These are phyloP conservation scores for Heliamphora pulchella DNA, from an alignment of 179 eudicot species.

Conservation along the genomic window DNA sequence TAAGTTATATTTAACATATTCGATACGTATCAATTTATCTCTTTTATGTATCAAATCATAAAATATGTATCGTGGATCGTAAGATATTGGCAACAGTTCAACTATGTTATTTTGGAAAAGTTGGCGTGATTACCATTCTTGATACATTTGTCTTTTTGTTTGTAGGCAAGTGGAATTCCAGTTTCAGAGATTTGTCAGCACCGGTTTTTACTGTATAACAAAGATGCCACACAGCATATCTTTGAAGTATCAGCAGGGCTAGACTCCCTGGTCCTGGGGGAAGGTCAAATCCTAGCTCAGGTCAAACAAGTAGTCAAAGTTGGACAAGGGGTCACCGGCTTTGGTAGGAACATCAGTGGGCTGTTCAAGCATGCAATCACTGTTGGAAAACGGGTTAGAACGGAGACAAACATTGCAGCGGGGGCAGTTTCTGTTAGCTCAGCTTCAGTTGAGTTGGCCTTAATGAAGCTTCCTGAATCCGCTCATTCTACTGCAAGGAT, in stretches of 20 bases:
- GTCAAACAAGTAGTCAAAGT: constrained; percentile 57
- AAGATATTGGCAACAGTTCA: too few relatives aligned
- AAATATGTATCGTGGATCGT: too few relatives aligned
- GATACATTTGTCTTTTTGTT: not conserved
- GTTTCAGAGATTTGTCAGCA: constrained; percentile 46
- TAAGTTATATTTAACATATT: too few relatives aligned
- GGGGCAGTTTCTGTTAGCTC: constrained; percentile 61
- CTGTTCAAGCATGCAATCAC: constrained; percentile 57
- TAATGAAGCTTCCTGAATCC: constrained; percentile 45
- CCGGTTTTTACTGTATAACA: constrained; percentile 42
- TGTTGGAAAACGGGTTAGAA: constrained; percentile 49
- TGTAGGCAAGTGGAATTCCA: constrained; percentile 50
- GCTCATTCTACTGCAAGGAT: constrained; percentile 35
- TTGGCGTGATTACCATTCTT: not conserved
- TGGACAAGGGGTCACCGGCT: constrained; percentile 51
- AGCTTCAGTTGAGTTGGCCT: constrained; percentile 51
- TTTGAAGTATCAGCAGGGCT: constrained; percentile 60
- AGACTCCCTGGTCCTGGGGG: constrained; percentile 51
- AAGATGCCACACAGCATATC: constrained; percentile 53
- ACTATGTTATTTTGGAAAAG: not conserved
- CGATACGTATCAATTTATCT: too few relatives aligned
- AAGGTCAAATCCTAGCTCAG: constrained; percentile 59
- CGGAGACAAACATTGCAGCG: constrained; percentile 45
- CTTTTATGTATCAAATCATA: too few relatives aligned
- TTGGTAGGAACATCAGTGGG: constrained; percentile 53